Evolutionary conservation across 805 yeast species (phyloP), one percentile per base, ranked within the genome.

Genomic region (Wickerhamomyces ciferrii): DNA sequence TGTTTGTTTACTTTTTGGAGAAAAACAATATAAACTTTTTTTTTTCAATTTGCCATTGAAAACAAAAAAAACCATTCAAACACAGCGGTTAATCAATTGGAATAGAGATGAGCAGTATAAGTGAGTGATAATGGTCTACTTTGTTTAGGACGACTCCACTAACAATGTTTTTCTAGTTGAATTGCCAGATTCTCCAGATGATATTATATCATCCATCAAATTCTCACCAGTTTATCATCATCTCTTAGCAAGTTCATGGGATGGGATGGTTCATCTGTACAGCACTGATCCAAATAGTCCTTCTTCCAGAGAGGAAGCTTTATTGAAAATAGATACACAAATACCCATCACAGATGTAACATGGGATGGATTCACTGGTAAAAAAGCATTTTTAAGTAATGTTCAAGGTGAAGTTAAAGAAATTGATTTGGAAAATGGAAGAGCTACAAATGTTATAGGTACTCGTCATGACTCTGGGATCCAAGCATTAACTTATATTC

Each of bases 241-340:
- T 43, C 63, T 83, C 14, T 59, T 78, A 3, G 77, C 70, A 1
- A 68, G 83, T 2, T 67, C 83, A 0, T 83, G 89, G 87, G 86
- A 81, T 52, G 74, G 78, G 3, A 56, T 67, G 3, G 55, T 80
- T 0, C 55, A 69, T 5, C 59, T 79, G 4, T 81, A 72, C 54
- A 72, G 72, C 48, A 59, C 67, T 1, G 59, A 61, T 21, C 63
- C 68, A 4, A 49, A 53, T 47, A 63, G 39, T 56, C 56, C 43
- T 38, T 62, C 42, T 49, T 56, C 52, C 53, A 62, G 24, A 5
- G 23, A 35, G 3, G 19, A 35, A 15, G 38, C 38, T 13, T n/a
- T 35, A 3, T 11, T 65, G 55, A 62, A 50, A 35, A 48, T 51
- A 7, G 34, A 18, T 27, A 51, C 44, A 15, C 58, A 19, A 7